Evolutionary conservation across 1,284 basidiomycete genomes (phyloP).

Genomic region (Singerocomus rubriflavus): DNA sequence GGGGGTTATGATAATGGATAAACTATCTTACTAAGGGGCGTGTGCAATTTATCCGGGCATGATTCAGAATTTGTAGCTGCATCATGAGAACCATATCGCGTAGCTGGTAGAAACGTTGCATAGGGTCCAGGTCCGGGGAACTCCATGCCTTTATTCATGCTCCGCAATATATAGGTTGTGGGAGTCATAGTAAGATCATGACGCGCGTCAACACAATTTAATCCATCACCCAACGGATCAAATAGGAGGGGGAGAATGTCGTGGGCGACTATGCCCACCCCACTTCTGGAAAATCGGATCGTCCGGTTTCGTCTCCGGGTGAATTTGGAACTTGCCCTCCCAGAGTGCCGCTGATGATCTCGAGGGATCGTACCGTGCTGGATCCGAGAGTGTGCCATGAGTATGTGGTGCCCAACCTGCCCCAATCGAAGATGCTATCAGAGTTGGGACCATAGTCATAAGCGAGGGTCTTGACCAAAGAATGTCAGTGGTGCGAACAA

Average conservation of each 20-base stretch:
- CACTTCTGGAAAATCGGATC: conserved; percentile 44
- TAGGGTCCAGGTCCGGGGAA: conserved; percentile 12
- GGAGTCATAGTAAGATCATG: conserved; percentile 6
- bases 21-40: conserved; percentile 17
- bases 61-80: not conserved
- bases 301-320: conserved; percentile 72
- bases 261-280: conserved; percentile 26
- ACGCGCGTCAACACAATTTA: not conserved
- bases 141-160: conserved; percentile 8
- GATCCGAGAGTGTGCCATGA: conserved; percentile 65
- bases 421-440: conserved; percentile 83
- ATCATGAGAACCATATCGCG: not conserved
- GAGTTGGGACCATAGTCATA: conserved; percentile 85
- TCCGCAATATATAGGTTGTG: conserved; percentile 12
- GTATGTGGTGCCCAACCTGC: conserved; percentile 68
- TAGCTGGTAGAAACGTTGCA: not conserved
- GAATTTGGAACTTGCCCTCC: conserved; percentile 81
- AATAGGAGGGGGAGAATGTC: conserved; percentile 16
- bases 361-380: conserved; percentile 73
- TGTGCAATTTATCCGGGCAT: not conserved
- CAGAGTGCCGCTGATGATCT: conserved; percentile 75
- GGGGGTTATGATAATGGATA: conserved; percentile 25
- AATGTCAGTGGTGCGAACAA: conserved; percentile 4
- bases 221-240: conserved; percentile 12
- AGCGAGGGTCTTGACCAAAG: conserved; percentile 51